Conservation (phyloP, 2,329 filamentous ascomycete species). For the Tolypocladium guangdongense region DNA sequence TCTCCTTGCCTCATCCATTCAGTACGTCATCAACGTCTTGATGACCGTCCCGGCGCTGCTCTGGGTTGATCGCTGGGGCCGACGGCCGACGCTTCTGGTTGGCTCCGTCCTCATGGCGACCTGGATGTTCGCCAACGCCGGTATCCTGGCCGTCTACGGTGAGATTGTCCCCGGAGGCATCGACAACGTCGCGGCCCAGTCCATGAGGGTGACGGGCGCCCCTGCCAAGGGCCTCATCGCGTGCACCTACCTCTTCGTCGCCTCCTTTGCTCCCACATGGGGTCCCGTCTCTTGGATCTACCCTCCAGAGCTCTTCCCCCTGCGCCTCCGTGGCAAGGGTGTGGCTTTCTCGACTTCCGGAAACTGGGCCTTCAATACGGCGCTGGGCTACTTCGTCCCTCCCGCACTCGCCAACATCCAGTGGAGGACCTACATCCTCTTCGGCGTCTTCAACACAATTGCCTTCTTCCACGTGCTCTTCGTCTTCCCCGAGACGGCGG, state of each 20-base stretch:
- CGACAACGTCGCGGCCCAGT: slow-evolving; percentile 32
- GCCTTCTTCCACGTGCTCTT: slow-evolving; percentile 43
- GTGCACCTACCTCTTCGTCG: slow-evolving; percentile 55
- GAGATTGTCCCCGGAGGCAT: slow-evolving; percentile 29
- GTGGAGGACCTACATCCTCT: slow-evolving; percentile 43
- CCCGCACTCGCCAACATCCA: slow-evolving; percentile 27
- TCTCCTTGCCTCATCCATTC: slow-evolving; percentile 42
- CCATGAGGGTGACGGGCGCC: slow-evolving; percentile 31
- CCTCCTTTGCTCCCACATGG: slow-evolving; percentile 33
- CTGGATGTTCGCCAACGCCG: slow-evolving; percentile 46
- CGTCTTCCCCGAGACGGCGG: slow-evolving; percentile 44
- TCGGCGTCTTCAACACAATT: slow-evolving; percentile 38
- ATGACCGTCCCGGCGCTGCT: slow-evolving; percentile 70
- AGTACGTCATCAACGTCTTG: slow-evolving; percentile 64
- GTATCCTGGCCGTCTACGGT: slow-evolving; percentile 37
- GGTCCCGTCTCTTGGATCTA: slow-evolving; percentile 45
- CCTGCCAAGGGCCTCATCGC: slow-evolving; percentile 54
- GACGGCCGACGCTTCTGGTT: slow-evolving; percentile 55
- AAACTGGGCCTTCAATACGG: slow-evolving; percentile 31
- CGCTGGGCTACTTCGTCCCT: slow-evolving; percentile 27
- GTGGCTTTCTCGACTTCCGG: slow-evolving; percentile 39
- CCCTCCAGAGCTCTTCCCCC: slow-evolving; percentile 43
- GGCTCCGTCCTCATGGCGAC: slow-evolving; percentile 55
- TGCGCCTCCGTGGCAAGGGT: slow-evolving; percentile 39
- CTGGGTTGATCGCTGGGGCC: slow-evolving; percentile 66